Evolutionary conservation across 2,329 filamentous ascomycete species (phyloP), one percentile per base, ranked within the genome.

Genomic region (Pseudogymnoascus sp.): DNA sequence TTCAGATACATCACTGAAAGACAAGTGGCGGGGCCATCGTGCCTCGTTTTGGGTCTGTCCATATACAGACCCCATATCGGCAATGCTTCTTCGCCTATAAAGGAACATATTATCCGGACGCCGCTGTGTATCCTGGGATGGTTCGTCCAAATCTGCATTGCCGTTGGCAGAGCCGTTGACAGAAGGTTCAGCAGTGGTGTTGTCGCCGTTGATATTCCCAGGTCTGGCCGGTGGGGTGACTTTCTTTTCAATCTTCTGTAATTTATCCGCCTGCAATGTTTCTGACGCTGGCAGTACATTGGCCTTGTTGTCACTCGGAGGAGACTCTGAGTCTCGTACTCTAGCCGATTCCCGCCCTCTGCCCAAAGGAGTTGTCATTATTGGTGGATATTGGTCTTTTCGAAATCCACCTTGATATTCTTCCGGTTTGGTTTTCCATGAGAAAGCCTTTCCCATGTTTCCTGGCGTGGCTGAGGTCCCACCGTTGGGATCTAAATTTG

Each of bases 1-100:
- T 64, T 91, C 87, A 74, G 90, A 88, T 1, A 87, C 89, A 48
- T 87, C 81, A 63, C 87, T 86, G 72, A 92, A 92, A 3, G 88
- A 92, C 65, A 92, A 79, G 45, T 88, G 83, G 1, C 88, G 84
- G 1, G 88, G 84, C 82, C 87, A 90, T 62, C 82, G 83, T 29
- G 79, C 79, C 64, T 89, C 85, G 64, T 84, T 80, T 1, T 77
- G 73, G 5, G 64, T 65, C 1, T 62, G 74, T 60, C 67, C 48
- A 33, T 33, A 33, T 33, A 33, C 15, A 35, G 48, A 55, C 18
- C 9, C 48, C 48, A 55, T 15, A 21, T 21, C 7, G 29, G 48
- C 5, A 21, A 55, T 18, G 5, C 48, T 55, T 5, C 29, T 55
- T 3, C 48, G 48, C 48, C 48, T 18, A 15, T 55, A 55, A 18